phyloP scores from a whole-genome alignment of 306 rosid genomes.

The Lupinus albus region DNA sequence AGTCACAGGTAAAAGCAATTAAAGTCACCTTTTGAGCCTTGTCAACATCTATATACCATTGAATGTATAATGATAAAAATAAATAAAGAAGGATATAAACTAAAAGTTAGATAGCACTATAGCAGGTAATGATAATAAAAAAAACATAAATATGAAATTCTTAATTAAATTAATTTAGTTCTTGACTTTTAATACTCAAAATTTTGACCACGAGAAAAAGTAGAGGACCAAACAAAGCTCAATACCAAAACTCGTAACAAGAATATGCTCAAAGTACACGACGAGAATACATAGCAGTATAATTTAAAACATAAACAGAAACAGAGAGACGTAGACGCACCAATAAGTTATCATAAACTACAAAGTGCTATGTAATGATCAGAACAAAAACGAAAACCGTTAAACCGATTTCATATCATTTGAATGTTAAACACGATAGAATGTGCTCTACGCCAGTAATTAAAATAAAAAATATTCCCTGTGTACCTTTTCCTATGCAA shows the following conservation, averaged over 20 bases:
- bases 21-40: neutral
- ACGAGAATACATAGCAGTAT: constrained; percentile 5
- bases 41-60: constrained; percentile 32
- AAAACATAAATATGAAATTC: constrained; percentile 26
- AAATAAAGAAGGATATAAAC: no score
- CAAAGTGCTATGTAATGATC: constrained; percentile 36
- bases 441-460: constrained; percentile 53
- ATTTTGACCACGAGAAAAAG: constrained; percentile 13
- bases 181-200: constrained; percentile 38
- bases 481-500: neutral
- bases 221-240: constrained; percentile 28
- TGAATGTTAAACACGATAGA: constrained; percentile 54
- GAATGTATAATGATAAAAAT: constrained; percentile 21
- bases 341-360: constrained; percentile 41
- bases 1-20: neutral
- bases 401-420: constrained; percentile 45
- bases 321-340: constrained; percentile 20
- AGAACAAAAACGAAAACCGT: constrained; percentile 44
- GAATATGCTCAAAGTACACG: neutral
- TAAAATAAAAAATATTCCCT: no score
- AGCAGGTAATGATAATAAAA: constrained; percentile 13
- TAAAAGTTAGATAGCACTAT: neutral
- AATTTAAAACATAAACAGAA: constrained; percentile 25
- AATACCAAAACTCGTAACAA: constrained; percentile 35
- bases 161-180: constrained; percentile 39